Base-by-base conservation (phyloP, 2,329 filamentous ascomycete genomes). In the Aspergillus sp. region DNA sequence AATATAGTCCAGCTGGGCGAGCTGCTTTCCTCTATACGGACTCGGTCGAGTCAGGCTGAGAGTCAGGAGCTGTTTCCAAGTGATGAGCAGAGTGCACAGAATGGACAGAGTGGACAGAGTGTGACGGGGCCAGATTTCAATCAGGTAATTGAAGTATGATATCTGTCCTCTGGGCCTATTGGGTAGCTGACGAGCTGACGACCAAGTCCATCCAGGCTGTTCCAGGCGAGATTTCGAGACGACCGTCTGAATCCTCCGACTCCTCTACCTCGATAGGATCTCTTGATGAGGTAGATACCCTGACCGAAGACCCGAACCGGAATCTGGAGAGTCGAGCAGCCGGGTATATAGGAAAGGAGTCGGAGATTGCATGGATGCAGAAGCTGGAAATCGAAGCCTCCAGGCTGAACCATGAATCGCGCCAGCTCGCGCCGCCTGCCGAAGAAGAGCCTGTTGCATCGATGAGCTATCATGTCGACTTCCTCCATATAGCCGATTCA, bases 301-400 rank as follows among this genome's bases (percentile, higher is more conserved):
- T 55, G 2, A 55, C 45, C 7, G 53, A 55, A 44, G 53, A 55
- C 14, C 45, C 47, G 11, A 55, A 55, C 19, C 53, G 53, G 6
- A 49, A 41, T 23, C 21, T 21, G 12, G 37, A 43, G 7, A 55
- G 45, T n/a, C 23, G 53, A 3, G 53, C 53, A 9, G 45, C 53
- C 15, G 53, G 53, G 2, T 55, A 55, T n/a, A 55, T 55, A 21
- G 53, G 53, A 1, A 55, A 49, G 23, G 53, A 49, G 25, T 55
- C 53, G 0, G 53, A 55, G 23, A 49, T 55, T 14, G 53, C 53
- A 5, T 55, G 53, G 53, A 31, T 55, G 53, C 53, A 49, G 37
- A 55, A 49, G 35, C 45, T 55, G 21, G 47, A 39, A 4, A 25
- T 7, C 2, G 53, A 55, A 40, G 45, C 40, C 1, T 5, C 11